These are phyloP conservation scores for Leccinellum albellum DNA, from an alignment of 768 basidiomycete species.

Conservation along the genomic window DNA sequence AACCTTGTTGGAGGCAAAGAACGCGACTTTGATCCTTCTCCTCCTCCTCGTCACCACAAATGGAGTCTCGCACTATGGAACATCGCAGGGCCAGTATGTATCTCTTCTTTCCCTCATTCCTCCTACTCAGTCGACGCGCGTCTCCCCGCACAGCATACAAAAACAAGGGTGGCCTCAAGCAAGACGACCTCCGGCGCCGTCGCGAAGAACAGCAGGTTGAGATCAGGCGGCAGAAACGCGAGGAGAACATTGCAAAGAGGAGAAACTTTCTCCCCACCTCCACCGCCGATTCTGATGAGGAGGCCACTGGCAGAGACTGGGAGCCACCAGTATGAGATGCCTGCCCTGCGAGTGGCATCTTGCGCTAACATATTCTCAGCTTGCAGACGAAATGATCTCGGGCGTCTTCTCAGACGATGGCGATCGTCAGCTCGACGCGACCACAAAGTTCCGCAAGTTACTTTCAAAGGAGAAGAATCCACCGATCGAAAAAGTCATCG, in stretches of 20 bases:
- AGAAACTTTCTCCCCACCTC: constrained; percentile 83
- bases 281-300: constrained; percentile 87
- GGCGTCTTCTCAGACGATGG: constrained; percentile 91
- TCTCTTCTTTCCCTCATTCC: constrained; percentile 5
- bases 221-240: constrained; percentile 96
- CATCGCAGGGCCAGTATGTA: constrained; percentile 67
- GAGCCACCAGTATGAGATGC: constrained; percentile 60
- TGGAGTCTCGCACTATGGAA: constrained; percentile 70
- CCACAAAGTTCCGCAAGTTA: constrained; percentile 97
- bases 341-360: constrained; percentile 10
- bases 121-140: constrained; percentile 32
- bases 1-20: constrained; percentile 10
- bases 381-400: constrained; percentile 88
- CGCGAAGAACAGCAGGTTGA: constrained; percentile 99
- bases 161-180: constrained; percentile 84
- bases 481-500: constrained; percentile 97
- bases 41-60: constrained; percentile 11
- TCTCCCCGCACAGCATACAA: constrained; percentile 69
- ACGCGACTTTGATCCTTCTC: constrained; percentile 4
- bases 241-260: constrained; percentile 98
- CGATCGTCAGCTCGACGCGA: constrained; percentile 92
- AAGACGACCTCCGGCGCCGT: constrained; percentile 91
- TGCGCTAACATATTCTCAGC: constrained; percentile 36
- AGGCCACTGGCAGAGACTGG: constrained; percentile 65
- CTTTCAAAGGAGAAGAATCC: constrained; percentile 99